These are phyloP conservation scores for Xylaria castorea DNA, from an alignment of 495 filamentous ascomycete genomes.

Conservation along the genomic window DNA sequence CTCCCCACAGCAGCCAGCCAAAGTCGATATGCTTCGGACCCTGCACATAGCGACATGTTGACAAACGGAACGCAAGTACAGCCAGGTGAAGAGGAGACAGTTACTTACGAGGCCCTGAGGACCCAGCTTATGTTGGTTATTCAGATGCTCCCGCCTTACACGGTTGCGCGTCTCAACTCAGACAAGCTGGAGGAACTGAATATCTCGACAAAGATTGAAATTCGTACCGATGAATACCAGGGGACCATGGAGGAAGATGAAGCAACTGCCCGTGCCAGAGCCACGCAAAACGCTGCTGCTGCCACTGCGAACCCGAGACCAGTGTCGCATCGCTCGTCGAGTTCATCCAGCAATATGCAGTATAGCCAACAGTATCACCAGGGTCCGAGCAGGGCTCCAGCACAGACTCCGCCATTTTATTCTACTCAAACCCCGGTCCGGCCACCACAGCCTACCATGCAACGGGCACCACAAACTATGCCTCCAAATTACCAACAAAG, in stretches of 20 bases:
- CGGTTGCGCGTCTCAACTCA: slow-evolving; percentile 83
- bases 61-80: slow-evolving; percentile 55
- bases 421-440: slow-evolving; percentile 49
- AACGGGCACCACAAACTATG: slow-evolving; percentile 39
- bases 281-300: slow-evolving; percentile 43
- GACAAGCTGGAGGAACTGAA: slow-evolving; percentile 82
- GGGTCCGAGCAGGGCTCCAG: slow-evolving; percentile 41
- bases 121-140: slow-evolving; percentile 76
- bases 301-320: slow-evolving; percentile 43
- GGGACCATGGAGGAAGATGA: slow-evolving; percentile 92
- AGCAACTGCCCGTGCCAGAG: slow-evolving; percentile 47
- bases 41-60: slow-evolving; percentile 58
- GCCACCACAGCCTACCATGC: slow-evolving; percentile 37
- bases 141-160: slow-evolving; percentile 79
- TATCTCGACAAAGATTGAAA: slow-evolving; percentile 79
- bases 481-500: slow-evolving; percentile 40
- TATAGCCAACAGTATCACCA: slow-evolving; percentile 47
- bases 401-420: slow-evolving; percentile 50
- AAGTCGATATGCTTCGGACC: slow-evolving; percentile 56
- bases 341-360: slow-evolving; percentile 44
- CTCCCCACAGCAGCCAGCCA: slow-evolving; percentile 54
- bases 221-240: slow-evolving; percentile 72
- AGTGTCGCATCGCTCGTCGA: slow-evolving; percentile 45
- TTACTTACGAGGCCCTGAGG: slow-evolving; percentile 76
- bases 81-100: slow-evolving; percentile 68